A percentile compares a stretch with the other conserved stretches of the same genome.
These are phyloP conservation scores for Scheffersomyces illinoinensis DNA, from an alignment of 1,139 yeast genomes.

Conservation along the genomic window DNA sequence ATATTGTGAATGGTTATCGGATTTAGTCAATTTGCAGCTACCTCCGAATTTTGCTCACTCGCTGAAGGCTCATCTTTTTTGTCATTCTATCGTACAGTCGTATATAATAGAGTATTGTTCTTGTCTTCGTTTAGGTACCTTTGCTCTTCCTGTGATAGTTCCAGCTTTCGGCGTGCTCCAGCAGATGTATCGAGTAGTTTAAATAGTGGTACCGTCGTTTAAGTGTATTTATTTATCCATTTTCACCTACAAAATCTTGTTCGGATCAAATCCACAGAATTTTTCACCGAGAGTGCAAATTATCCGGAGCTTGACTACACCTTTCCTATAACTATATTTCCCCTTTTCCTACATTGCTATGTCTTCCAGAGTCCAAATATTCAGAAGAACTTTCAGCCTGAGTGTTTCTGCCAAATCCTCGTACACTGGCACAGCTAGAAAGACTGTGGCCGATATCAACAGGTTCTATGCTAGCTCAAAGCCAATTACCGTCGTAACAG, in stretches of 20 bases:
- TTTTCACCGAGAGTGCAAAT: neutral
- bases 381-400: neutral
- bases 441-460: constrained; percentile 45
- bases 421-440: constrained; percentile 11
- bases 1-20: neutral
- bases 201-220: neutral
- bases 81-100: neutral
- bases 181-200: neutral
- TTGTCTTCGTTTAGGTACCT: neutral
- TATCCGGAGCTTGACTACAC: no score
- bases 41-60: neutral
- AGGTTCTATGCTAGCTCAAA: constrained; percentile 37
- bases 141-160: neutral
- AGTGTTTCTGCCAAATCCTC: constrained; percentile 7
- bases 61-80: neutral
- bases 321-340: neutral
- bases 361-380: neutral
- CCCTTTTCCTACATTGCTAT: neutral
- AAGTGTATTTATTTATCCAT: neutral
- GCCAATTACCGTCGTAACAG: constrained; percentile 80
- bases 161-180: neutral
- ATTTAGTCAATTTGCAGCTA: neutral
- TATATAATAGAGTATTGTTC: neutral
- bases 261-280: neutral
- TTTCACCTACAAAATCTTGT: neutral